Conservation (phyloP, 208 protist genomes). For the Leishmania amazonensis region DNA sequence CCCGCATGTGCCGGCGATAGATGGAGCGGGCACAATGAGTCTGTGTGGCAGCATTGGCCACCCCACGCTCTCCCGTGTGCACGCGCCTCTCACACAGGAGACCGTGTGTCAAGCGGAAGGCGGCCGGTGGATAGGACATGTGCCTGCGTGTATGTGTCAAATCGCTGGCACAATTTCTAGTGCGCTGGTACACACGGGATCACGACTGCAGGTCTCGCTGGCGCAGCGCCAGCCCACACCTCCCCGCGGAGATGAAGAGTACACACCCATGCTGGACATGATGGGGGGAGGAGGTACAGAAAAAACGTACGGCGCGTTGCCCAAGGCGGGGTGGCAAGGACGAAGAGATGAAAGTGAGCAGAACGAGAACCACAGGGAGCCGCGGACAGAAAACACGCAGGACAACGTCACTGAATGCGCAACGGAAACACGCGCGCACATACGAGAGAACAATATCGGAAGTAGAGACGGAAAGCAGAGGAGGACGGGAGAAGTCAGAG, state of each 20-base stretch:
- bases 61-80: background rate
- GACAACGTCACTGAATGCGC: background rate
- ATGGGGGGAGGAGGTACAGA: too few relatives aligned
- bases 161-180: background rate
- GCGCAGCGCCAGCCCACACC: background rate
- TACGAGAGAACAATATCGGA: background rate
- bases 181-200: background rate
- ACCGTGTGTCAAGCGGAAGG: background rate
- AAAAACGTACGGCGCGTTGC: too few relatives aligned
- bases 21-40: background rate
- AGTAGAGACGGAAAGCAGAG: background rate
- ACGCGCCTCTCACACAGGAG: background rate
- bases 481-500: background rate
- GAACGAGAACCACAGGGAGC: background rate
- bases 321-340: too few relatives aligned
- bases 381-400: background rate
- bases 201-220: background rate
- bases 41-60: background rate
- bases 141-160: background rate
- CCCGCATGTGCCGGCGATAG: background rate
- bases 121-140: background rate
- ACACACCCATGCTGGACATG: background rate
- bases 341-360: background rate
- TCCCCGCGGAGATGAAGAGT: background rate
- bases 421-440: too few relatives aligned